Percentiles rank a stretch among this genome's conserved stretches.
Evolutionary conservation across 2,329 filamentous ascomycete species (phyloP).

Genomic region (Fusarium chuoi): DNA sequence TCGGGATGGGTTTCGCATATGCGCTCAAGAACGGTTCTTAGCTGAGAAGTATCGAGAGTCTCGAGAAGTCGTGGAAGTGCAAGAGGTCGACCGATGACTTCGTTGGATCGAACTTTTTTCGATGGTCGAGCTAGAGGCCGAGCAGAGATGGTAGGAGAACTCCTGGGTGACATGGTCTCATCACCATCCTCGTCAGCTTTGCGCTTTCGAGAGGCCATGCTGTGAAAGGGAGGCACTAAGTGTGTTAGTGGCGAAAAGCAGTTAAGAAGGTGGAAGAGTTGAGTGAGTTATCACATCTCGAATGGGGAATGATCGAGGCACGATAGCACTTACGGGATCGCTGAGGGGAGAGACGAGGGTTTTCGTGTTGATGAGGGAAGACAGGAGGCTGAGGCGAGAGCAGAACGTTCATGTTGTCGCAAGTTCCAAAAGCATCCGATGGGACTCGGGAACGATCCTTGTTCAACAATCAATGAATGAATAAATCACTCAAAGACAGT

Average conservation of each 20-base stretch:
- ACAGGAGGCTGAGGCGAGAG: slow-evolving; percentile 68
- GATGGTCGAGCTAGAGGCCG: slow-evolving; percentile 74
- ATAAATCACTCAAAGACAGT: slow-evolving; percentile 15
- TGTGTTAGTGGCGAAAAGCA: slow-evolving; percentile 36
- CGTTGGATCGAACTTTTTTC: slow-evolving; percentile 72
- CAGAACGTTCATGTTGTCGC: slow-evolving; percentile 68
- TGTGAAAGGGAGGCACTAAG: slow-evolving; percentile 59
- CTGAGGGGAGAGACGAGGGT: slow-evolving; percentile 63
- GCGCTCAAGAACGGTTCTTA: slow-evolving; percentile 86
- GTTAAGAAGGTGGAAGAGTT: not conserved
- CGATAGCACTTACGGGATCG: slow-evolving; percentile 61
- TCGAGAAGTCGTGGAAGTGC: slow-evolving; percentile 82
- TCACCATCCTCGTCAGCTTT: slow-evolving; percentile 84
- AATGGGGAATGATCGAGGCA: not conserved
- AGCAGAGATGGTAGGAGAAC: slow-evolving; percentile 79
- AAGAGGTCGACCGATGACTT: slow-evolving; percentile 69
- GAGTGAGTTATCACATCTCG: not conserved
- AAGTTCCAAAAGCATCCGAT: slow-evolving; percentile 6
- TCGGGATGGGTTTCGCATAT: slow-evolving; percentile 91
- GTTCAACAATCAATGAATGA: slow-evolving; percentile 25
- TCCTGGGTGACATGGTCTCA: slow-evolving; percentile 89
- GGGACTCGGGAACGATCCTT: slow-evolving; percentile 5
- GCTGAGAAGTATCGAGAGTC: slow-evolving; percentile 85
- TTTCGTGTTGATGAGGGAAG: slow-evolving; percentile 69
- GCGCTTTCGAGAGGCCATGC: slow-evolving; percentile 75